These are phyloP conservation scores for Dentipellis sp. DNA, from an alignment of 768 basidiomycete genomes.

Conservation along the genomic window DNA sequence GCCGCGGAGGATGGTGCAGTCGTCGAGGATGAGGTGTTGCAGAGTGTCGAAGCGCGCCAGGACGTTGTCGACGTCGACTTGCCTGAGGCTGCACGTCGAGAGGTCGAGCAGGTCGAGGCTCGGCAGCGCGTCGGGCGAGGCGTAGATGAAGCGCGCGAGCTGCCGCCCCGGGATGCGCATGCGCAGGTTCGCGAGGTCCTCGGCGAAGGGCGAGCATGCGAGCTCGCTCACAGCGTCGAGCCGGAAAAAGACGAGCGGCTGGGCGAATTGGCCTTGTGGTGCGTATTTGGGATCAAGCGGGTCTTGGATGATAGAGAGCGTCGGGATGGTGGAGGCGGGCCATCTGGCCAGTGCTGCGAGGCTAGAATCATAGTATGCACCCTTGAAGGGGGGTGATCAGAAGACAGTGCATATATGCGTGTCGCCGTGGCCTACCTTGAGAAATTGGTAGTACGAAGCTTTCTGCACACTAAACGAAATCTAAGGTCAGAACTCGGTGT, in stretches of 20 bases:
- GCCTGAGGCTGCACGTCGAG: slow-evolving; percentile 54
- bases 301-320: slow-evolving; percentile 61
- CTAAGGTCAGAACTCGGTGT: slow-evolving; percentile 1
- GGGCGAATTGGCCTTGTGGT: slow-evolving; percentile 46
- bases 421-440: slow-evolving; percentile 37
- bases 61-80: slow-evolving; percentile 44
- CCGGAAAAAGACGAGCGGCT: slow-evolving; percentile 81
- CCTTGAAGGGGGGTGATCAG: slow-evolving; percentile 28
- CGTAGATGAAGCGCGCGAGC: slow-evolving; percentile 33
- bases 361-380: slow-evolving; percentile 76
- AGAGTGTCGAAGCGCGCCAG: slow-evolving; percentile 41
- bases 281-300: slow-evolving; percentile 35
- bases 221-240: slow-evolving; percentile 49
- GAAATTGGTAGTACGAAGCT: slow-evolving; percentile 76
- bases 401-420: background rate
- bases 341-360: slow-evolving; percentile 56
- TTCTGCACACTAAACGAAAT: slow-evolving; percentile 43
- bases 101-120: slow-evolving; percentile 61
- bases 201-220: slow-evolving; percentile 32
- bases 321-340: slow-evolving; percentile 35
- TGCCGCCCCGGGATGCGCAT: slow-evolving; percentile 67
- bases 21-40: slow-evolving; percentile 63
- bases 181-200: slow-evolving; percentile 43
- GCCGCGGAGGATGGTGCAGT: slow-evolving; percentile 45
- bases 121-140: slow-evolving; percentile 28